A percentile compares a stretch with the other conserved stretches of the same genome.
These are phyloP conservation scores for Polyrhizophydium stewartii DNA, from an alignment of 371 early-diverging fungal genomes.

Conservation along the genomic window DNA sequence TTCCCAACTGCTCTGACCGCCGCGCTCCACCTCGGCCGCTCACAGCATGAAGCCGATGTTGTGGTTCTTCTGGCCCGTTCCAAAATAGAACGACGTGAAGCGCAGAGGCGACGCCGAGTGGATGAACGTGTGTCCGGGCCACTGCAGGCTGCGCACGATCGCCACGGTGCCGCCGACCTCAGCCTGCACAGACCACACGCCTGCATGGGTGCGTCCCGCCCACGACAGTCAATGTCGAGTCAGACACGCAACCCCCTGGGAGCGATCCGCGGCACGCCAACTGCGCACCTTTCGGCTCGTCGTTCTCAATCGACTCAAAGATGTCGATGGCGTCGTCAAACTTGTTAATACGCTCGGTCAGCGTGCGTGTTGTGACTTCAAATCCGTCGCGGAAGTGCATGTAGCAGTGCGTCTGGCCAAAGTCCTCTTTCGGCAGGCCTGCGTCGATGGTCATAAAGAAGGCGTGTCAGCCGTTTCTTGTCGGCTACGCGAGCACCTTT, in stretches of 20 bases:
- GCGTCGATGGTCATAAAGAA: background rate
- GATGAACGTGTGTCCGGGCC: conserved; percentile 50
- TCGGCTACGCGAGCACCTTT: too few relatives aligned
- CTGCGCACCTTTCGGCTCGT: conserved; percentile 40
- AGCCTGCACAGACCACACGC: conserved; percentile 36
- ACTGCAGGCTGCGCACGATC: conserved; percentile 35
- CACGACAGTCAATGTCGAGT: too few relatives aligned
- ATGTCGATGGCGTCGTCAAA: conserved; percentile 49
- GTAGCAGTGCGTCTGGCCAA: conserved; percentile 34
- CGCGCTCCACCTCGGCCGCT: background rate
- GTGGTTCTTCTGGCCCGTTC: conserved; percentile 38
- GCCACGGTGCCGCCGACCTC: conserved; percentile 35
- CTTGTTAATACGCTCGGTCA: conserved; percentile 28
- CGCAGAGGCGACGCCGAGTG: conserved; percentile 31
- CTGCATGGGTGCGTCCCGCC: too few relatives aligned
- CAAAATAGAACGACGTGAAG: conserved; percentile 38
- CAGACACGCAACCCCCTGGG: too few relatives aligned
- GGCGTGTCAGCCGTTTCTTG: background rate
- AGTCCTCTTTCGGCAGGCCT: conserved; percentile 33
- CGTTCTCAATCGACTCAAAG: conserved; percentile 39
- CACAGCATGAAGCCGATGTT: conserved; percentile 47
- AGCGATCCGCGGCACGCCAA: background rate
- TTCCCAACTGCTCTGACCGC: background rate
- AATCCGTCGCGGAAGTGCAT: conserved; percentile 46
- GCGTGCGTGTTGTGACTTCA: conserved; percentile 29